These are phyloP conservation scores for Aureobasidium lini DNA, from an alignment of 2,329 filamentous ascomycete species.

Conservation along the genomic window DNA sequence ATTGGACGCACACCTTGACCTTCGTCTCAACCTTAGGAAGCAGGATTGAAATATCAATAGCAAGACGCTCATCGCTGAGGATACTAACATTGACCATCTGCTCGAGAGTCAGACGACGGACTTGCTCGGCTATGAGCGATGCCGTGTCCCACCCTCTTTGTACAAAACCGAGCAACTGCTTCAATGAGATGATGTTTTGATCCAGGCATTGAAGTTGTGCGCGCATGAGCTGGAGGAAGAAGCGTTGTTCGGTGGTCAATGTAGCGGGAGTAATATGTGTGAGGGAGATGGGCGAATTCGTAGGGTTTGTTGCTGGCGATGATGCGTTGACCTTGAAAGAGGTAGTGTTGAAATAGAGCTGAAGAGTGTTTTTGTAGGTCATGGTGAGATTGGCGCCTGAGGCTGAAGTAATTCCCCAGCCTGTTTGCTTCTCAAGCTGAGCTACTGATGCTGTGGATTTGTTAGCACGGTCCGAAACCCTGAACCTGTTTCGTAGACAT, in stretches of 20 bases:
- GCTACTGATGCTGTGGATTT: constrained; percentile 53
- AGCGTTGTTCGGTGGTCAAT: constrained; percentile 60
- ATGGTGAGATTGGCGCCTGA: constrained; percentile 62
- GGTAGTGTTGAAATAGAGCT: constrained; percentile 62
- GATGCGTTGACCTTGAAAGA: constrained; percentile 46
- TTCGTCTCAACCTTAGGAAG: constrained; percentile 60
- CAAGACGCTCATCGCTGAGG: constrained; percentile 57
- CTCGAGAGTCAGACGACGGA: constrained; percentile 54
- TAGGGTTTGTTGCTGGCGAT: constrained; percentile 15
- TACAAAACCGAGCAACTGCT: constrained; percentile 52
- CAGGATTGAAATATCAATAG: constrained; percentile 55
- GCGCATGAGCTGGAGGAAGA: constrained; percentile 66
- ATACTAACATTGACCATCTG: constrained; percentile 59
- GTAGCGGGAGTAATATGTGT: constrained; percentile 57
- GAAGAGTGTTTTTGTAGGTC: constrained; percentile 63
- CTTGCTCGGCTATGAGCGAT: constrained; percentile 50
- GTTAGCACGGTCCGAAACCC: constrained; percentile 30
- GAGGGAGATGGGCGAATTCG: constrained; percentile 52
- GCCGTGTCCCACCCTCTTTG: constrained; percentile 60
- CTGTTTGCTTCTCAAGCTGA: constrained; percentile 56
- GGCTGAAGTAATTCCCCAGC: constrained; percentile 60
- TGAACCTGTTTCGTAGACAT: constrained; percentile 24
- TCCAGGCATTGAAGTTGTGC: constrained; percentile 57
- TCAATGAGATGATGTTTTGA: constrained; percentile 51
- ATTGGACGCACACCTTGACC: constrained; percentile 53